Evolutionary conservation across 208 protist species (phyloP).

Genomic region (Willaertia magna): DNA sequence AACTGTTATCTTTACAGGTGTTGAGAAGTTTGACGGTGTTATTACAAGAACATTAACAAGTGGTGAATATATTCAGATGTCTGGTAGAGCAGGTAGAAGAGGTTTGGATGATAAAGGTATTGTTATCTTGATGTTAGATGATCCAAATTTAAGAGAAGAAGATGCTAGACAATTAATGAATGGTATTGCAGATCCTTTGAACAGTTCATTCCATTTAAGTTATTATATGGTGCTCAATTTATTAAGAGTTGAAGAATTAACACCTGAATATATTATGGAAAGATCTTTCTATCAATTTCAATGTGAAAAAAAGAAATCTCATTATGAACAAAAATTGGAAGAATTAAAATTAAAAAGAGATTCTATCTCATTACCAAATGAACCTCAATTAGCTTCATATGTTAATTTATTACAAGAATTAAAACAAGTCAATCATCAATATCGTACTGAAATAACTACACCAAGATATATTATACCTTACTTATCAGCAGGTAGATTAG

Average conservation of each 20-base stretch:
- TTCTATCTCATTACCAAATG: not conserved
- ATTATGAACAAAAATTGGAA: constrained; percentile 36
- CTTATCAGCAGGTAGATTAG: not conserved
- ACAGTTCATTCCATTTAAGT: constrained; percentile 89
- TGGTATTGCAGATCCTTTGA: constrained; percentile 77
- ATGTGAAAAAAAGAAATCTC: constrained; percentile 62
- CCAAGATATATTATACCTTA: not conserved
- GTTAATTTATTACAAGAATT: not conserved
- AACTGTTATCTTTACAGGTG: constrained; percentile 94
- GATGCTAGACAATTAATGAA: constrained; percentile 84
- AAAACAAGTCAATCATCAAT: not conserved
- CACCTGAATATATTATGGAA: constrained; percentile 91
- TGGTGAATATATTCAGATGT: constrained; percentile 99
- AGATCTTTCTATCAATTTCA: constrained; percentile 95
- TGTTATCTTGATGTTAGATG: constrained; percentile 95
- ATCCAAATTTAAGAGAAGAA: constrained; percentile 56
- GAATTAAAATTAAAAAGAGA: not conserved
- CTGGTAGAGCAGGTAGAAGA: constrained; percentile 95
- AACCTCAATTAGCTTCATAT: not conserved
- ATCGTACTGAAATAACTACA: not conserved
- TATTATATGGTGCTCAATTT: constrained; percentile 99
- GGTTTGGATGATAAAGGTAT: constrained; percentile 95
- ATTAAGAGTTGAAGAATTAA: constrained; percentile 89
- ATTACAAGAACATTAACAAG: constrained; percentile 76
- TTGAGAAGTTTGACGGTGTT: constrained; percentile 97